Base-by-base conservation (phyloP, 2,329 filamentous ascomycete species). In the Orbilia javanica region DNA sequence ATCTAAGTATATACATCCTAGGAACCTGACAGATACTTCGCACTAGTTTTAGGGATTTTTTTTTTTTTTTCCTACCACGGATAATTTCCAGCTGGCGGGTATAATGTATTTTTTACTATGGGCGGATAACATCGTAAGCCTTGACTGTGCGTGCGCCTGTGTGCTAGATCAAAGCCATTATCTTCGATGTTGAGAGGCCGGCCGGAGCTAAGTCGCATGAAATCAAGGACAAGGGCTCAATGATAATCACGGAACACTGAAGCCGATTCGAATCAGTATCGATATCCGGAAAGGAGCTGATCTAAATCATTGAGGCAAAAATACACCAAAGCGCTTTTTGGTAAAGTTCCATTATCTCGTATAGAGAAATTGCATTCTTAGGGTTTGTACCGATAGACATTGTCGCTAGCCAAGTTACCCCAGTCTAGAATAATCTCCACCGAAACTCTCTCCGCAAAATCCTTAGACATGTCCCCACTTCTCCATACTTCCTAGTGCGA, bases 391-490 rank as follows among this genome's bases (percentile, higher is more conserved):
- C 18, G 52, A 34, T 57, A 57, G 52, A 57, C 52, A 57, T 42
- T 18, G 11, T 44, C 42, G 34, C 46, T 50, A 39, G 34, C 55
- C 55, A 60, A 60, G n/a, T 27, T 22, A 25, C 65, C 52, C 65
- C 52, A 48, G 52, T 6, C 42, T 39, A 53, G 55, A 42, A 60
- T 60, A 63, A 63, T 62, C 44, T 63, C 67, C 67, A 71, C 55
- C 25, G 22, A 44, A 60, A 60, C 31, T 25, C 55, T 71, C 67
- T 71, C 67, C 67, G 39, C 65, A 60, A 69, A 69, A 22, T 6
- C 20, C 20, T 60, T n/a, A 42, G 55, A 60, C 55, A 60, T 60
- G 10, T 60, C 53, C 25, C 53, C 53, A 60, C 53, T 60, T 25
- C 53, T 39, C 55, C 55, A 42, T 60, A 60, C 42, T 20, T 60